Conservation (phyloP, 1,284 basidiomycete genomes). For the Ceratobasidium sp. region DNA sequence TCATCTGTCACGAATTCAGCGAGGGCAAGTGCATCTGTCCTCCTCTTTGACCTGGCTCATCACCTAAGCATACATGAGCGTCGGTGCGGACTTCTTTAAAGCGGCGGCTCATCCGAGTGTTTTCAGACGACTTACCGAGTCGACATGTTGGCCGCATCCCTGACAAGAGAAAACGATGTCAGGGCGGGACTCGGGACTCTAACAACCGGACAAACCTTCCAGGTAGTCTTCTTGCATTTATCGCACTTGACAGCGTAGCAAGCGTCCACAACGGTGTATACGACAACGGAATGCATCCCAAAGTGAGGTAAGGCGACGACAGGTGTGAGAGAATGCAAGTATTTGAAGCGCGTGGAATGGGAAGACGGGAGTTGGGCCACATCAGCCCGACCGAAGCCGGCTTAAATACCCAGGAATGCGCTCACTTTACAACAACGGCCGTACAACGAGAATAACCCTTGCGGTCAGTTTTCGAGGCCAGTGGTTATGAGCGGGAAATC, state of each 20-base stretch:
- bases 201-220: constrained; percentile 61
- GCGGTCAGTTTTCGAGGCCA: constrained; percentile 33
- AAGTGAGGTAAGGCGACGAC: neutral
- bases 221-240: constrained; percentile 73
- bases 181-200: neutral
- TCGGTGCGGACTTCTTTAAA: constrained; percentile 44
- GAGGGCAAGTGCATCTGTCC: constrained; percentile 68
- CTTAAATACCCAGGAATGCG: constrained; percentile 17
- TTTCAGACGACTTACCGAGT: constrained; percentile 59
- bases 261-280: constrained; percentile 16
- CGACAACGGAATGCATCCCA: constrained; percentile 14
- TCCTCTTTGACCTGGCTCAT: constrained; percentile 72
- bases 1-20: constrained; percentile 49
- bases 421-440: neutral
- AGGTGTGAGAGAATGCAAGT: neutral
- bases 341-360: neutral
- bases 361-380: neutral
- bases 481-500: constrained; percentile 3
- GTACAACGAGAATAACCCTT: neutral
- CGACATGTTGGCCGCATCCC: constrained; percentile 73
- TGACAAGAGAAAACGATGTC: constrained; percentile 49
- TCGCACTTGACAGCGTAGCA: constrained; percentile 67
- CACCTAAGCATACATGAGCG: constrained; percentile 56
- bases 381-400: neutral
- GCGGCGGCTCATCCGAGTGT: constrained; percentile 43